These are phyloP conservation scores for Pseudogymnoascus sp. DNA, from an alignment of 2,329 filamentous ascomycete species.

Conservation along the genomic window DNA sequence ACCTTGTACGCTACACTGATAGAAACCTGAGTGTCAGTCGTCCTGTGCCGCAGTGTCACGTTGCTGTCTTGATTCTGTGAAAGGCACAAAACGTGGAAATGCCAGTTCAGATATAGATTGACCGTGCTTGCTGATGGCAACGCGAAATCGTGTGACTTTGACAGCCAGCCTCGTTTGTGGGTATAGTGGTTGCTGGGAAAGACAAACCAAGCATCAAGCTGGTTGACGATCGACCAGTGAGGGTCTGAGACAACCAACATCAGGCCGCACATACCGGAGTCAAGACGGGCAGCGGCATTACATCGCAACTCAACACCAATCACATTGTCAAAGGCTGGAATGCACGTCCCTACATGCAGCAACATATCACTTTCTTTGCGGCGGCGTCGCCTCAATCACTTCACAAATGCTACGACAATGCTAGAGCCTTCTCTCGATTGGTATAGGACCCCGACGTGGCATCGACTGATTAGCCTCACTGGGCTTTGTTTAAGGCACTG, in stretches of 20 bases:
- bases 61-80: not conserved
- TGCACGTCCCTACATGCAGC: not conserved
- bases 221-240: not conserved
- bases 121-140: not conserved
- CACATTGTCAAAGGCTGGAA: not conserved
- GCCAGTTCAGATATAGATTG: not conserved
- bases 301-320: not conserved
- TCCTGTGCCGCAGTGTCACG: not conserved
- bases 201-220: not conserved
- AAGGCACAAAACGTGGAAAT: not conserved
- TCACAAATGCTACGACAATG: not conserved
- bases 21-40: not conserved
- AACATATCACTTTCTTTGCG: not conserved
- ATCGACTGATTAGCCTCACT: not conserved
- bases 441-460: not conserved
- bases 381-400: not conserved
- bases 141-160: not conserved
- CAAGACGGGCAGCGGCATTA: not conserved
- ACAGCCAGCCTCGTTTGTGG: not conserved
- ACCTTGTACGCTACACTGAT: not conserved
- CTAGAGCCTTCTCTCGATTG: not conserved
- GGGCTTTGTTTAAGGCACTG: constrained; percentile 35
- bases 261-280: not conserved
- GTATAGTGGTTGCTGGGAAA: not conserved
- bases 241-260: not conserved